Conservation (phyloP, 768 basidiomycete genomes). For the Leccinellum rugosiceps region DNA sequence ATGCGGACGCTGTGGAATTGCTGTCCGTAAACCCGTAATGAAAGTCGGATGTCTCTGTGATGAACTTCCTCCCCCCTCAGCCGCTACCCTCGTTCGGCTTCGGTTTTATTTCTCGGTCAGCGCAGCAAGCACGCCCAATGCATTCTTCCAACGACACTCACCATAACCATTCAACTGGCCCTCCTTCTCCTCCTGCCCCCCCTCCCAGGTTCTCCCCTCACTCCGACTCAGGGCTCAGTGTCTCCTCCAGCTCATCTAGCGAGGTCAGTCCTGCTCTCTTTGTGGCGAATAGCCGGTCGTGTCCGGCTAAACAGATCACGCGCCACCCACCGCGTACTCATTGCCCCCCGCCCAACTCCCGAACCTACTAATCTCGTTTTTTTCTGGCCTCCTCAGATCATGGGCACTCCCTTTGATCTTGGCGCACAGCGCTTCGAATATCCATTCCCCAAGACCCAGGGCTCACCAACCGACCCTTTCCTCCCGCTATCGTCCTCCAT, state of each 20-base stretch:
- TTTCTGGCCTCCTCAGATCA: conserved; percentile 20
- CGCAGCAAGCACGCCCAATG: conserved; percentile 17
- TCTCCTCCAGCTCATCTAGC: conserved; percentile 30
- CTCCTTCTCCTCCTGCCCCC: conserved; percentile 1
- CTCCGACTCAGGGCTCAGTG: conserved; percentile 30
- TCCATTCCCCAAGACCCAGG: conserved; percentile 30
- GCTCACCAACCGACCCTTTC: conserved; percentile 27
- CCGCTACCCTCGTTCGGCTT: neutral
- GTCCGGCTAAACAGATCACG: conserved; percentile 5
- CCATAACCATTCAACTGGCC: conserved; percentile 3
- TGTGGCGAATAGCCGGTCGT: conserved; percentile 10
- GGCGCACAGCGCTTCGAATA: conserved; percentile 33
- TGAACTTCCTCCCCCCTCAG: neutral
- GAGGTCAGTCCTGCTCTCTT: conserved; percentile 23
- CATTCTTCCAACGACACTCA: conserved; percentile 18
- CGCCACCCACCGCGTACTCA: neutral
- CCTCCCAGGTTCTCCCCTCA: conserved; percentile 7
- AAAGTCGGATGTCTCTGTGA: neutral
- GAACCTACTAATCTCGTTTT: conserved; percentile 1
- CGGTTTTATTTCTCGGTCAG: conserved; percentile 2
- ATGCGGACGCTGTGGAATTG: neutral
- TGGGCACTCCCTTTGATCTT: conserved; percentile 34
- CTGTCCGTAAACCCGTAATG: neutral
- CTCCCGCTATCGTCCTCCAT: conserved; percentile 22
- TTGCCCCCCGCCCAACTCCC: neutral